Conservation (phyloP, 73 alveolate genomes). For the Diophrys appendiculata region DNA sequence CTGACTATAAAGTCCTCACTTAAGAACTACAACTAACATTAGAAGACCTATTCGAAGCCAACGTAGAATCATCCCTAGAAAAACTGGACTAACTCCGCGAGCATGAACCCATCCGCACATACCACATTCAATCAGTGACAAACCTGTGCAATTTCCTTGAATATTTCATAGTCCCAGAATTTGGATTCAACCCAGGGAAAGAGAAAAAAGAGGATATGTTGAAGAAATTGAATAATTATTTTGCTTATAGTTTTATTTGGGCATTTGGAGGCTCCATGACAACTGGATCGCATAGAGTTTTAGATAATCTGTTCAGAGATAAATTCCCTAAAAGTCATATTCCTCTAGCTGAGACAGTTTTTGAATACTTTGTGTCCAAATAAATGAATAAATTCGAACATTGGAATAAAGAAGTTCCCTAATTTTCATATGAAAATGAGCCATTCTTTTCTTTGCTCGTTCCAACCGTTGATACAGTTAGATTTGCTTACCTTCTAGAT, state of each 20-base stretch:
- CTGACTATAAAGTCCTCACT: constrained; percentile 55
- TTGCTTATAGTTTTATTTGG: constrained; percentile 71
- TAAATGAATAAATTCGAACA: constrained; percentile 47
- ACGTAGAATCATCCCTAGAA: constrained; percentile 36
- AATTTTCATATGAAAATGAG: constrained; percentile 58
- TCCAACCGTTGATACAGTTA: constrained; percentile 95
- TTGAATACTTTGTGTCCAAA: constrained; percentile 56
- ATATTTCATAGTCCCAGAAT: constrained; percentile 24
- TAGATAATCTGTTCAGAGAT: constrained; percentile 62
- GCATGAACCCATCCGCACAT: constrained; percentile 56
- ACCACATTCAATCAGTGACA: constrained; percentile 34
- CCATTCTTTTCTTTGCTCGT: constrained; percentile 84
- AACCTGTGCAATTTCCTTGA: constrained; percentile 58
- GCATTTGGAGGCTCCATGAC: constrained; percentile 73
- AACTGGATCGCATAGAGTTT: constrained; percentile 39
- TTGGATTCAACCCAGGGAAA: constrained; percentile 42
- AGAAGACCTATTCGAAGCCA: constrained; percentile 39
- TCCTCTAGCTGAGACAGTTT: constrained; percentile 71
- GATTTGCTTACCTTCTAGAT: constrained; percentile 83
- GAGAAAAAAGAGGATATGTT: constrained; percentile 40
- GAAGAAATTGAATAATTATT: constrained; percentile 23
- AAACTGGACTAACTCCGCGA: constrained; percentile 26
- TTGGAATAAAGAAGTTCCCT: constrained; percentile 69
- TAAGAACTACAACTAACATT: constrained; percentile 41
- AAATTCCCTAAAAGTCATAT: constrained; percentile 55